A percentile compares a stretch with the other conserved stretches of the same genome.
These are phyloP conservation scores for Xanthoconium stramineum DNA, from an alignment of 768 basidiomycete genomes.

Conservation along the genomic window DNA sequence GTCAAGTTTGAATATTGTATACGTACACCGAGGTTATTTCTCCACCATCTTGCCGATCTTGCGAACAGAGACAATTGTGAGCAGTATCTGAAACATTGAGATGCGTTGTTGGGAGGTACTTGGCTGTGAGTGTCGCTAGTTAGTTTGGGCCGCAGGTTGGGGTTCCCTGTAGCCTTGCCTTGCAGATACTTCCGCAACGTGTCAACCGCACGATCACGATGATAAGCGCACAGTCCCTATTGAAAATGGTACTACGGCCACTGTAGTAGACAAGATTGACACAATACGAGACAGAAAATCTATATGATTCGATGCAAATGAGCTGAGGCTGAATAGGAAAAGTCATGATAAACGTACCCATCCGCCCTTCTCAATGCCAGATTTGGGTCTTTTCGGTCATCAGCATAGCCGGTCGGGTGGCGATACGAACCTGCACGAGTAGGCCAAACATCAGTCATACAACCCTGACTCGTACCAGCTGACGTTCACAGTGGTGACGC, in stretches of 20 bases:
- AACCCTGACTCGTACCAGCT: conserved; percentile 5
- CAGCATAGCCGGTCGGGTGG: conserved; percentile 15
- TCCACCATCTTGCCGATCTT: conserved; percentile 5
- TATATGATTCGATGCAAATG: conserved; percentile 17
- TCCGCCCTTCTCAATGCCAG: too few species aligned
- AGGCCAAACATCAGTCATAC: conserved; percentile 1
- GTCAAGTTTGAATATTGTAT: background rate
- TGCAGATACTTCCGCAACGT: background rate
- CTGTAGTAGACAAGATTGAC: conserved; percentile 10
- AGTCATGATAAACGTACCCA: too few species aligned
- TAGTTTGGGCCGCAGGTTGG: background rate
- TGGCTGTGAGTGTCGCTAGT: background rate
- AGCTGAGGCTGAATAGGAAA: conserved; percentile 9
- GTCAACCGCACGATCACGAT: background rate
- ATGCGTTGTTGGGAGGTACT: background rate
- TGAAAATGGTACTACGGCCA: conserved; percentile 14
- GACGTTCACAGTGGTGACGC: conserved; percentile 10
- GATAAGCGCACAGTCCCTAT: conserved; percentile 24
- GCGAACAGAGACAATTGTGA: conserved; percentile 7
- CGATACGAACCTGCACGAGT: conserved; percentile 14
- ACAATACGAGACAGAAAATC: conserved; percentile 14
- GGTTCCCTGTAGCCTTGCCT: background rate
- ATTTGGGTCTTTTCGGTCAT: conserved; percentile 32
- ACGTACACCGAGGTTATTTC: background rate
- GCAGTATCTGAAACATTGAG: background rate